Evolutionary conservation across 345 rosid genomes (phyloP), one percentile per base, ranked within the genome.

Genomic region (Rhodamnia argentea): DNA sequence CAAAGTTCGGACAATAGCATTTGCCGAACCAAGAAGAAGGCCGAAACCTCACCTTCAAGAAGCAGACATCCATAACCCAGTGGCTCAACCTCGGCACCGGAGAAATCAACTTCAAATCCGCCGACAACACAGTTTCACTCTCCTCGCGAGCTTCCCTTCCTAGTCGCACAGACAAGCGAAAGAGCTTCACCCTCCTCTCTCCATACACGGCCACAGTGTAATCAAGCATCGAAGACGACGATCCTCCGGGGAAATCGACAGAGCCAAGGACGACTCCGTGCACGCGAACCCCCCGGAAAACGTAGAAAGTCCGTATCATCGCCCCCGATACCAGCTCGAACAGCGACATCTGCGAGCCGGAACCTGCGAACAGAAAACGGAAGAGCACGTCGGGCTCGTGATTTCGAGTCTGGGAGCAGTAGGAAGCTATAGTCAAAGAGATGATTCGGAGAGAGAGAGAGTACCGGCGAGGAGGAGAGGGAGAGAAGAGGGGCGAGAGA

Each of bases 201-300:
- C 99, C 98, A 44, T 91, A 94, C 44, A 93, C 85, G 52, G 90
- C 96, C 13, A 97, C 83, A 24, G 87, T 87, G 87, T 88, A 94
- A 85, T 57, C 85, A 53, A 91, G 58, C 11, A 76, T 23, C 54
- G 83, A 60, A 81, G 44, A 57, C 7, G 82, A 64, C 24, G 86
- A 87, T 82, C 86, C 90, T 78, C 87, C 86, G 9, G 13, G 10
- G 86, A 75, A 53, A 87, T 60, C 76, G 56, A 74, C 26, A 55
- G 82, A 81, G 84, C 87, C 76, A 86, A 92, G 91, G 83, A 90
- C 88, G 86, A 96, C 91, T 27, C 99, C 99, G 83, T 96, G 99
- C 59, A 97, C 95, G 15, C 98, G 98, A 82, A 96, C 92, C 57
- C 98, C 99, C 27, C 93, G 90, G 83, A 95, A 95, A n/a, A 94